Evolutionary conservation across 2,329 filamentous ascomycete genomes (phyloP).

Genomic region (Microdochium nivale): DNA sequence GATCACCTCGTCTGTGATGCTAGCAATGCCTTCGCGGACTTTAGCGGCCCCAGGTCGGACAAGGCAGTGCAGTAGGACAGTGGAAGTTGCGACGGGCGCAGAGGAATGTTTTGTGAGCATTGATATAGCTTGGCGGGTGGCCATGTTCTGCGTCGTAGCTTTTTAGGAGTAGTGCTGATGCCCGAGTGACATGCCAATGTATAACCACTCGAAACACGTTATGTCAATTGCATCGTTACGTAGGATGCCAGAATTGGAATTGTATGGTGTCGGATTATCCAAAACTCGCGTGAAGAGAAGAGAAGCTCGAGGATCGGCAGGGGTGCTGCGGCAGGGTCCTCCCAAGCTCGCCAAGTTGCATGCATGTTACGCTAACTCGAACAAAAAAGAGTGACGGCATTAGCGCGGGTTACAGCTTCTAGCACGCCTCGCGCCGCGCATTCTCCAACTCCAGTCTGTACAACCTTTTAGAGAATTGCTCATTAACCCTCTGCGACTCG

Average conservation of each 20-base stretch:
- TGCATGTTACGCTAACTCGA: not conserved
- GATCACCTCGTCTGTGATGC: constrained; percentile 46
- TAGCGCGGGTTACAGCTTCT: not conserved
- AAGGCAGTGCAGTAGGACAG: constrained; percentile 53
- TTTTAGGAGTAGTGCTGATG: no score
- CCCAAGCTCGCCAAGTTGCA: not conserved
- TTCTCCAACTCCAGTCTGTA: not conserved
- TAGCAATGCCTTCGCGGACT: constrained; percentile 50
- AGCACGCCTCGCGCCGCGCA: not conserved
- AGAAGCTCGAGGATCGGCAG: no score
- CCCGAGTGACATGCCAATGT: no score
- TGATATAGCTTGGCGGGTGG: constrained; percentile 37
- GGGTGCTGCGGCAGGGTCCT: not conserved
- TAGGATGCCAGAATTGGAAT: no score
- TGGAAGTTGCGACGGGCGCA: constrained; percentile 19
- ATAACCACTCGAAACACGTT: no score
- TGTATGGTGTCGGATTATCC: no score
- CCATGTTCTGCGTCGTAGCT: no score
- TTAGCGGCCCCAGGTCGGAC: constrained; percentile 59
- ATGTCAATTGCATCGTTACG: no score
- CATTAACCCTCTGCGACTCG: no score
- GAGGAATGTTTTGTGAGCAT: constrained; percentile 33
- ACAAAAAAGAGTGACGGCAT: not conserved
- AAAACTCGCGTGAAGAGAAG: no score
- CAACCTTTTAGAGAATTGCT: no score